phyloP scores from a whole-genome alignment of 495 filamentous ascomycete species.

The Xylaria curta region DNA sequence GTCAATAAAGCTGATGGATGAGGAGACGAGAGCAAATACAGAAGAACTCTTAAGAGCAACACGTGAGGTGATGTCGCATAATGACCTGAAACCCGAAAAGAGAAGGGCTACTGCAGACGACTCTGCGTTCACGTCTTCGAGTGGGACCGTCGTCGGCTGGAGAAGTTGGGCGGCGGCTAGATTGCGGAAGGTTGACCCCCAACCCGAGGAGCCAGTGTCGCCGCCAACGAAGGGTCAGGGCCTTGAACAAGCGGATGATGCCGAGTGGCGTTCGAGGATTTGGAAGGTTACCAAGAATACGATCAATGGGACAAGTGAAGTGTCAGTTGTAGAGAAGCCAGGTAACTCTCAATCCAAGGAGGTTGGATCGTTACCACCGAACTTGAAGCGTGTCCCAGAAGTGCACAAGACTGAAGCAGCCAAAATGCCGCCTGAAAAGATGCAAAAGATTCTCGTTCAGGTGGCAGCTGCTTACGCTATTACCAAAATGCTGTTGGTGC shows the following conservation, averaged over 20 bases:
- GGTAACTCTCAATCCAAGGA: background rate
- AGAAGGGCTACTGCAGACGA: background rate
- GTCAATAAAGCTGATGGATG: slow-evolving; percentile 24
- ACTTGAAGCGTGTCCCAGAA: background rate
- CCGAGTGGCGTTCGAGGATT: background rate
- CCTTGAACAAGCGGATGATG: background rate
- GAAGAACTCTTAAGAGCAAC: background rate
- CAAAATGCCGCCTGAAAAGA: slow-evolving; percentile 35
- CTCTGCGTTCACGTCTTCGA: background rate
- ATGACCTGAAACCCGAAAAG: background rate
- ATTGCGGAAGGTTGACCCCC: background rate
- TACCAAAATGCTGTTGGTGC: slow-evolving; percentile 81
- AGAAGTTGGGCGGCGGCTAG: slow-evolving; percentile 38
- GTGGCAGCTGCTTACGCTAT: slow-evolving; percentile 89
- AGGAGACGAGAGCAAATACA: slow-evolving; percentile 23
- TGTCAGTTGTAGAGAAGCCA: no score
- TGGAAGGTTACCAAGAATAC: slow-evolving; percentile 32
- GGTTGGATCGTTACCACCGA: background rate
- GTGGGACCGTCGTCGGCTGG: background rate
- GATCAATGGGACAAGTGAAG: slow-evolving; percentile 12
- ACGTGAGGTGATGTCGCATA: background rate
- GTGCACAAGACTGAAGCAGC: background rate
- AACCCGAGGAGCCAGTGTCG: background rate
- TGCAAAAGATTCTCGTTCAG: slow-evolving; percentile 64
- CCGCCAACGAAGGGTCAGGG: slow-evolving; percentile 37